Base-by-base conservation (phyloP, 225 moss, liverwort and hornwort species). In the Takakia lepidozioides region DNA sequence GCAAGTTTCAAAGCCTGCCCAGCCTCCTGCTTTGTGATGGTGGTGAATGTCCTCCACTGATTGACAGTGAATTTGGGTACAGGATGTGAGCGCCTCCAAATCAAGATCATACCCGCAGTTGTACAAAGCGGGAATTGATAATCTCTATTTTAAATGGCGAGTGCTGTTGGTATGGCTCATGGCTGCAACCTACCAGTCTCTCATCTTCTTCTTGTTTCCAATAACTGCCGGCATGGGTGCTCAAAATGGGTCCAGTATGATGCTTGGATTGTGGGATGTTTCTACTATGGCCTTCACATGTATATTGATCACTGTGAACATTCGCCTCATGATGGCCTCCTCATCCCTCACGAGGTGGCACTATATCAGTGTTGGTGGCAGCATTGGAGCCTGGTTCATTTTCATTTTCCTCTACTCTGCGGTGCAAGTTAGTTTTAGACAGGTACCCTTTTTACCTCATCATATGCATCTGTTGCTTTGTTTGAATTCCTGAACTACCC, bases 251-350 rank as follows among this genome's bases (percentile, higher is more conserved):
- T 55, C 71, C 29, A 87, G 59, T 46, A 68, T 42, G 55, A 70
- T 74, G 58, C 64, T 92, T 43, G 92, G 92, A 52, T 61, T 92
- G 52, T 87, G 92, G 92, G 92, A 92, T 52, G 75, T 88, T 21
- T 88, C 84, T 5, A 92, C 92, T 54, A 77, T 92, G 74, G 82
- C 92, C 41, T 92, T 74, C 52, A 92, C 92, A 45, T 87, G 87
- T 67, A 69, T 92, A 49, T 72, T 92, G 52, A 64, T 75, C 24
- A 87, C 92, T 10, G 92, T 92, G 37, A 92, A 92, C 59, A 60
- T 92, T 50, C 85, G 92, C 49, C 80, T 92, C 19, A 76, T 92
- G 78, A 92, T 92, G 87, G 92, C 87, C 25, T 69, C 84, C 37
- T 84, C 92, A 10, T 79, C 76, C 24, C 68, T 92, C 52, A 92